These are phyloP conservation scores for Bryopsis sp. DNA, from an alignment of 139 green algal genomes.

Conservation along the genomic window DNA sequence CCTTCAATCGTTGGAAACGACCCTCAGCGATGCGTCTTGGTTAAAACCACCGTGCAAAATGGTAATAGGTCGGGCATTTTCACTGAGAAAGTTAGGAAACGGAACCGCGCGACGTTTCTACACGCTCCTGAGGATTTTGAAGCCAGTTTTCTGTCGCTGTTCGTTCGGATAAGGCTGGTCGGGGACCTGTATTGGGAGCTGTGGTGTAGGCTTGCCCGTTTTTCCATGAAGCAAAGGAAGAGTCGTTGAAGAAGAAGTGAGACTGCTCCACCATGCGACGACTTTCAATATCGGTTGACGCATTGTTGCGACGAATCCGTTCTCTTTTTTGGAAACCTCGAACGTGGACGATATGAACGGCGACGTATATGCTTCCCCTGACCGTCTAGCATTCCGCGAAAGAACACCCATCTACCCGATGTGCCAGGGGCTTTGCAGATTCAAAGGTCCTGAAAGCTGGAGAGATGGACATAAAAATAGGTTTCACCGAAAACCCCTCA, in stretches of 20 bases:
- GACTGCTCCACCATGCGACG: too few relatives aligned
- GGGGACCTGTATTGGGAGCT: slow-evolving; percentile 76
- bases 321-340: not conserved
- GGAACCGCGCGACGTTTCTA: not conserved
- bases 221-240: slow-evolving; percentile 22
- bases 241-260: slow-evolving; percentile 32
- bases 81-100: not conserved
- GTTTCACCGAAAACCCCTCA: too few relatives aligned
- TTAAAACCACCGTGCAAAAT: slow-evolving; percentile 47
- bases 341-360: not conserved
- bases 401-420: not conserved
- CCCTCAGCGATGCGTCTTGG: too few relatives aligned
- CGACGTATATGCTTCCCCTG: not conserved
- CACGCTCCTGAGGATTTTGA: not conserved
- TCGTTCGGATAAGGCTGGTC: slow-evolving; percentile 74
- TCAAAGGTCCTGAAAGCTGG: slow-evolving; percentile 72
- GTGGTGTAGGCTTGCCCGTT: slow-evolving; percentile 75
- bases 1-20: too few relatives aligned
- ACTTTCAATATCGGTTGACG: not conserved
- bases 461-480: slow-evolving; percentile 44
- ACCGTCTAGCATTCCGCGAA: not conserved
- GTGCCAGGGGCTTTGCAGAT: slow-evolving; percentile 52
- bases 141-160: not conserved
- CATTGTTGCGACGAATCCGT: not conserved
- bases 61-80: slow-evolving; percentile 47